Percentiles rank a stretch among this genome's conserved stretches.
These are phyloP conservation scores for Globisporangium carolinianum DNA, from an alignment of 352 stramenopile species.

Conservation along the genomic window DNA sequence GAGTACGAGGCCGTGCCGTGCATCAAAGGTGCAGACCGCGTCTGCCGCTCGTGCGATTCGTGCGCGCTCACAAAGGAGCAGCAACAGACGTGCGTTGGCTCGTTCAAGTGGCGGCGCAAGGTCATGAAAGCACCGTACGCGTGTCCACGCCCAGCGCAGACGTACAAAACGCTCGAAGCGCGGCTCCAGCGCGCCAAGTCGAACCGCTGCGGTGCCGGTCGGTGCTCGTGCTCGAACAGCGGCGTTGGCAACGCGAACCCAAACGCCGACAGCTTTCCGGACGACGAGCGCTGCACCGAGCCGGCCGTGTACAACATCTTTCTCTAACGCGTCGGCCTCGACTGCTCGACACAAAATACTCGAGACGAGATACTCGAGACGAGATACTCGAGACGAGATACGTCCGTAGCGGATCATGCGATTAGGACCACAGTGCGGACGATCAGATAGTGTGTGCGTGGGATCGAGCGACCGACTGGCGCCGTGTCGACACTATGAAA, in stretches of 20 bases:
- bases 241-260: conserved; percentile 68
- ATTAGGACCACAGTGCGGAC: no score
- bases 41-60: conserved; percentile 73
- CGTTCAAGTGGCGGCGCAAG: conserved; percentile 52
- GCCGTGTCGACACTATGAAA: no score
- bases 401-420: no score
- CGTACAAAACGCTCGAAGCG: conserved; percentile 56
- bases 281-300: conserved; percentile 59
- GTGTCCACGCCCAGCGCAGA: conserved; percentile 42
- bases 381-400: no score
- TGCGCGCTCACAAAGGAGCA: conserved; percentile 57
- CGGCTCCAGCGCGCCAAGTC: conserved; percentile 60
- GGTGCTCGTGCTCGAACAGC: conserved; percentile 64
- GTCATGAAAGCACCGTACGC: conserved; percentile 63
- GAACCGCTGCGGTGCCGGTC: conserved; percentile 59
- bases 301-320: conserved; percentile 57
- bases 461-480: no score
- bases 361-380: no score
- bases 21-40: conserved; percentile 36
- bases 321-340: conserved; percentile 15
- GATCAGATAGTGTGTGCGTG: no score
- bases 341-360: neutral
- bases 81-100: conserved; percentile 40
- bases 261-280: conserved; percentile 60
- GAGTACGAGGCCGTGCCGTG: conserved; percentile 66